phyloP scores from a whole-genome alignment of 2,329 filamentous ascomycete species.

The Cladosporium halotolerans region DNA sequence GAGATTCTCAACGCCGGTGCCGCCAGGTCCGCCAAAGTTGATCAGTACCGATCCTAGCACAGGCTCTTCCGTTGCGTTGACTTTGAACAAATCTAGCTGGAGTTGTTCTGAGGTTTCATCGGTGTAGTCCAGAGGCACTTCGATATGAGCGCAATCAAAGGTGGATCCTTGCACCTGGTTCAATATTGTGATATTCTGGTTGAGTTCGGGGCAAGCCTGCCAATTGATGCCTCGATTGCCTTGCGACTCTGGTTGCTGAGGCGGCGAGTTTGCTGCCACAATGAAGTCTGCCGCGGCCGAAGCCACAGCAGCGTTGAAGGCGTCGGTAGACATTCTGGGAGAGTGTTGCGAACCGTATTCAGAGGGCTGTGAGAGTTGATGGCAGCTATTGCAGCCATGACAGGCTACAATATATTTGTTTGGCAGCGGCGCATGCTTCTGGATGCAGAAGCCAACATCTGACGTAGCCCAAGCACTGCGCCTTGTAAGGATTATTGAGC shows the following conservation, averaged over 20 bases:
- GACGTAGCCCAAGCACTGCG: too few species aligned
- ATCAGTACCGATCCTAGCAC: slow-evolving; percentile 19
- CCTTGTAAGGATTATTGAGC: too few species aligned
- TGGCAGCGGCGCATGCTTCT: too few species aligned
- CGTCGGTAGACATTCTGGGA: too few species aligned
- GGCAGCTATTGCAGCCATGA: too few species aligned
- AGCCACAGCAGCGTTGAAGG: too few species aligned
- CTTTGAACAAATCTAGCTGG: slow-evolving; percentile 15
- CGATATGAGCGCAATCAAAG: slow-evolving; percentile 12
- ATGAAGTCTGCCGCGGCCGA: not conserved
- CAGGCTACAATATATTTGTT: too few species aligned
- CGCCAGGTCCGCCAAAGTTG: slow-evolving; percentile 24
- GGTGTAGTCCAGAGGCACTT: slow-evolving; percentile 2
- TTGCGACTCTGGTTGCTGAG: not conserved
- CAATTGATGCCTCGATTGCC: not conserved
- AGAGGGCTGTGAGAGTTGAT: too few species aligned
- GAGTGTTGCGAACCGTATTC: too few species aligned
- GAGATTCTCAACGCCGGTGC: slow-evolving; percentile 10
- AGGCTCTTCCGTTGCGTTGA: slow-evolving; percentile 16
- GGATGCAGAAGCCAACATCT: too few species aligned
- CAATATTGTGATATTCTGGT: not conserved
- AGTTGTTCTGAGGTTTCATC: slow-evolving; percentile 9
- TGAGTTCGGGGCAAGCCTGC: not conserved
- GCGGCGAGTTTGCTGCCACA: not conserved
- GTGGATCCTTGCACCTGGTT: not conserved